These are phyloP conservation scores for Manihot esculenta DNA, from an alignment of 441 rosid species.

Conservation along the genomic window DNA sequence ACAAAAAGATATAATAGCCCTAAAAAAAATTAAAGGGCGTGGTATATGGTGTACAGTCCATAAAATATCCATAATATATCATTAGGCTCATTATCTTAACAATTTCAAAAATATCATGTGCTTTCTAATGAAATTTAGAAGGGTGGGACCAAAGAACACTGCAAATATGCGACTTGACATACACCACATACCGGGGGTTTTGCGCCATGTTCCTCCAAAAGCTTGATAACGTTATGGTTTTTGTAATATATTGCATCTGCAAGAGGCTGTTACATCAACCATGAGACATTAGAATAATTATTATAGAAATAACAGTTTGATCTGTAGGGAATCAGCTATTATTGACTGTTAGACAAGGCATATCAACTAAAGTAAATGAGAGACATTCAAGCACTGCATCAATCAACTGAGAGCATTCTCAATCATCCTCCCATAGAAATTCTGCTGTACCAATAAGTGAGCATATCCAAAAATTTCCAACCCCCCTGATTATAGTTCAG, in stretches of 20 bases:
- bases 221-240: slow-evolving; percentile 61
- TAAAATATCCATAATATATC: too few species aligned
- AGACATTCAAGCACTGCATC: not conserved
- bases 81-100: too few species aligned
- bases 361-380: not conserved
- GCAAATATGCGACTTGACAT: not conserved
- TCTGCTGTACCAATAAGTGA: not conserved
- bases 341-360: not conserved
- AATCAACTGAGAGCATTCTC: not conserved
- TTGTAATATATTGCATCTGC: slow-evolving; percentile 73
- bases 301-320: not conserved
- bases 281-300: not conserved
- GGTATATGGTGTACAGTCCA: too few species aligned
- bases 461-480: not conserved
- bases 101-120: not conserved
- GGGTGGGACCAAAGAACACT: not conserved
- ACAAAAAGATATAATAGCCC: too few species aligned
- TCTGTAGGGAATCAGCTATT: too few species aligned
- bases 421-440: not conserved
- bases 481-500: too few species aligned
- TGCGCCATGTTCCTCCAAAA: slow-evolving; percentile 72
- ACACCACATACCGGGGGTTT: slow-evolving; percentile 48
- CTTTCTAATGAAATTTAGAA: not conserved
- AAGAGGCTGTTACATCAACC: slow-evolving; percentile 59
- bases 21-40: too few species aligned